A percentile compares a stretch with the other conserved stretches of the same genome.
phyloP scores from a whole-genome alignment of 2,329 filamentous ascomycete genomes.

The Pleoardoris graminearum region DNA sequence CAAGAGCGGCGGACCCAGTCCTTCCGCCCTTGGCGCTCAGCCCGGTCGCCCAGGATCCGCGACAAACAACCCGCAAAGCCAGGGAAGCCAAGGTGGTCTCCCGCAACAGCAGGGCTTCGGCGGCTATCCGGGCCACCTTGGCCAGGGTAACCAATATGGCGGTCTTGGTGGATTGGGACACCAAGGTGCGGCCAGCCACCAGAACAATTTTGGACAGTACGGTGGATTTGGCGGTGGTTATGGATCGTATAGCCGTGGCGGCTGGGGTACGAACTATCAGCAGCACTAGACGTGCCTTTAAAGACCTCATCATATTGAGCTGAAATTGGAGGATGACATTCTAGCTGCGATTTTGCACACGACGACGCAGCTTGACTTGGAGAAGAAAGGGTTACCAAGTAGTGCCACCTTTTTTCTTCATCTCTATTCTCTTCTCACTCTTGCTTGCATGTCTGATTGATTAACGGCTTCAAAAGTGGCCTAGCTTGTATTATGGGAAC shows the following conservation, averaged over 20 bases:
- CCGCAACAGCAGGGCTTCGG: conserved; percentile 63
- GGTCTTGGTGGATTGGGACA: conserved; percentile 58
- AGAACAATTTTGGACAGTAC: conserved; percentile 50
- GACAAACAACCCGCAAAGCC: conserved; percentile 60
- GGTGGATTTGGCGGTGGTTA: conserved; percentile 50
- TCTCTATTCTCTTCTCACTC: conserved; percentile 12
- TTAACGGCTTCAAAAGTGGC: conserved; percentile 29
- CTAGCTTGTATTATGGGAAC: conserved; percentile 38
- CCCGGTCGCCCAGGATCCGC: conserved; percentile 66
- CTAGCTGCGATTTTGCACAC: conserved; percentile 8
- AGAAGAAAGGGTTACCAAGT: conserved; percentile 27
- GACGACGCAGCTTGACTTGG: conserved; percentile 1
- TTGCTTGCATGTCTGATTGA: conserved; percentile 18
- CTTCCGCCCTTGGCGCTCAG: conserved; percentile 60
- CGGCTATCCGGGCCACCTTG: conserved; percentile 57
- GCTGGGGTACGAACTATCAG: conserved; percentile 55
- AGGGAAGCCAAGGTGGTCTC: conserved; percentile 56
- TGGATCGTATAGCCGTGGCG: conserved; percentile 50
- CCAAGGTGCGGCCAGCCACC: conserved; percentile 51
- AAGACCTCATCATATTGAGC: conserved; percentile 3
- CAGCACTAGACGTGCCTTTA: conserved; percentile 35
- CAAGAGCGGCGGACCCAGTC: conserved; percentile 62
- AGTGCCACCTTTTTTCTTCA: conserved; percentile 24
- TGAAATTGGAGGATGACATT: conserved; percentile 7
- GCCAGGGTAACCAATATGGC: conserved; percentile 56